Base-by-base conservation (phyloP, 768 basidiomycete species). In the Lactarius trivialis region DNA sequence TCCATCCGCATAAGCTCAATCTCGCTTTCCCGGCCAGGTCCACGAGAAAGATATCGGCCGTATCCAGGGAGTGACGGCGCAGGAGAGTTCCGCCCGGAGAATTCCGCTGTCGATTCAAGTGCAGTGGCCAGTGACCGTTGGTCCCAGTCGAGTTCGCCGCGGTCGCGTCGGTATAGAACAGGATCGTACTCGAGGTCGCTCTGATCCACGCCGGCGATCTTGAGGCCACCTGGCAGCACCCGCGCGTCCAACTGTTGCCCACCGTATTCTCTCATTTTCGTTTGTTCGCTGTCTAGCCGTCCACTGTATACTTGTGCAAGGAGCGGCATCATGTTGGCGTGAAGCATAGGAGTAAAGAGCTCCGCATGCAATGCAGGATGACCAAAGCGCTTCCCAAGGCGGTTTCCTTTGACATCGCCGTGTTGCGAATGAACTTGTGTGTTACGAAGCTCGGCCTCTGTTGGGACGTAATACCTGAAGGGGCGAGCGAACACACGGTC, bases 131-230 rank as follows among this genome's bases (percentile, higher is more conserved):
- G 78, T 0, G 91, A 93, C 8, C 85, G 84, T 50, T 80, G 79
- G 67, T 97, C 94, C 92, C 91, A 96, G 68, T 95, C 92, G 53
- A 86, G 71, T 72, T 96, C 91, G 57, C 90, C 91, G 63, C 88
- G 80, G 70, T 93, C 91, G 17, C 89, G 84, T 67, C 79, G 81
- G 68, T 93, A 93, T 21, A 89, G 73, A 7, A 73, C 77, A n/a
- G 88, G 89, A 68, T 93, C 91, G 70, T 91, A 92, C 71, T 88
- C 90, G 52, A 93, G 78, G 64, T 93, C 88, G 65, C 75, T 77
- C 78, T 93, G 85, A 60, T 88, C 82, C 69, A 93, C 80, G 65
- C 83, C 88, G 50, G 91, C 91, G 74, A 93, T 91, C 72, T 79
- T 89, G 71, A 93, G 82, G 64, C 91, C 91, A 45, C 86, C 88